Base-by-base conservation (phyloP, 2,329 filamentous ascomycete species). In the Chrysosporium keratinophilum region DNA sequence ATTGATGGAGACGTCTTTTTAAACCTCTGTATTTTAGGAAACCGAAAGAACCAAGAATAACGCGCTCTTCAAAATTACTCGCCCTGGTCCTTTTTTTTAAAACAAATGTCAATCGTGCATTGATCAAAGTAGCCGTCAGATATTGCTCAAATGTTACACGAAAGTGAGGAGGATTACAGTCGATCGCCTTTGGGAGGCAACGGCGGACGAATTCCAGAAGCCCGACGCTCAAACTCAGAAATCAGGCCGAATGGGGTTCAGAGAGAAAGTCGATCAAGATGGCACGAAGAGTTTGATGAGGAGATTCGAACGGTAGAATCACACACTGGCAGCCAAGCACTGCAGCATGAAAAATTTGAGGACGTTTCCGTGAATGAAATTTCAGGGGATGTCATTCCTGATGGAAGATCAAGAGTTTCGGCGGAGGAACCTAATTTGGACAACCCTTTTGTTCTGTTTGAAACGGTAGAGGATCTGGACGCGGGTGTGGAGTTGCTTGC, bases 371-470 rank as follows among this genome's bases (percentile, higher is more conserved):
- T 10, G 33, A 44, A 52, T 31, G 49, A 37, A 39, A 37, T 41
- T 10, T 20, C 35, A 11, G 19, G 33, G 5, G 20, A 47, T 40
- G 20, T 3, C 5, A 2, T 15, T n/a, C 6, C n/a, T 20, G 50
- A 42, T 39, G 33, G 19, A 17, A 12, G 17, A 7, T 4, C 35
- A 33, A 12, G 15, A 6, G 12, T n/a, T 41, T 10, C 42, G 2
- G 34, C 7, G 19, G 50, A 53, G n/a, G 50, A 47, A 34, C 50
- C 50, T 4, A 53, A 53, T 28, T 28, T 53, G n/a, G 50, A 53
- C 23, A 53, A 53, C n/a, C 50, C 50, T 3, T 53, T 53, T 34
- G 50, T 33, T 11, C 34, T 53, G 17, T 53, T 53, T 15, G 34
- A 53, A 23, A 39, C 42, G 15, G 40, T 47, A 10, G 45, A 49